Evolutionary conservation across 2,329 filamentous ascomycete species (phyloP), one percentile per base, ranked within the genome.

Genomic region (Coleophoma eucalyptorum): DNA sequence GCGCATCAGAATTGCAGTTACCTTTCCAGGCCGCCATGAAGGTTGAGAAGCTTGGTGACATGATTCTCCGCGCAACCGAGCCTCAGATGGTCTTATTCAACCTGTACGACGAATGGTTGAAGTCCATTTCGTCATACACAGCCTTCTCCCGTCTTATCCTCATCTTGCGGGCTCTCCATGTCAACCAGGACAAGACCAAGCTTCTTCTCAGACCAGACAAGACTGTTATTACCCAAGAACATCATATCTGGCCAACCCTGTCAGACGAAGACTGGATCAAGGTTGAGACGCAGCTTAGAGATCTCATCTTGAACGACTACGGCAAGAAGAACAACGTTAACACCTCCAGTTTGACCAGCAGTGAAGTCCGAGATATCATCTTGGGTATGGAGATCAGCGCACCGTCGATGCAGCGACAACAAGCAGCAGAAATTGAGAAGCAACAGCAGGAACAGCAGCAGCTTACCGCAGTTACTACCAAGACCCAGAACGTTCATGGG

Each of bases 271-370:
- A 96, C 56, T 99, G 94, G 94, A 94, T 99, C 72, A 97, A 97
- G 81, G 90, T 99, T n/a, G 94, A 99, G 77, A 91, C 91, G 43
- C 90, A 96, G 66, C 77, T 99, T 40, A 87, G 94, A 68, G 94
- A 99, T 76, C 76, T 99, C 58, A 99, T 99, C 63, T 68, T 99
- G 60, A 97, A 97, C 60, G 94, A 99, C 67, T 99, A 99, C 67
- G 94, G 94, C 66, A 99, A 97, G 82, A 99, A 99, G 81, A 99
- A 99, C 77, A 99, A 97, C 62, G 94, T 99, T 75, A 99, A 99
- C 63, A 93, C 94, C 12, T 95, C 95, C 15, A 96, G 91, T 68
- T 78, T 99, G 71, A 99, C 94, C 1, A 96, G 85, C 67, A 96
- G 89, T 63, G 94, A 99, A 81, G 94, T 99, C 46, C 86, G 94